phyloP scores from a whole-genome alignment of 1,284 basidiomycete species.

The Cryptococcus sp. region DNA sequence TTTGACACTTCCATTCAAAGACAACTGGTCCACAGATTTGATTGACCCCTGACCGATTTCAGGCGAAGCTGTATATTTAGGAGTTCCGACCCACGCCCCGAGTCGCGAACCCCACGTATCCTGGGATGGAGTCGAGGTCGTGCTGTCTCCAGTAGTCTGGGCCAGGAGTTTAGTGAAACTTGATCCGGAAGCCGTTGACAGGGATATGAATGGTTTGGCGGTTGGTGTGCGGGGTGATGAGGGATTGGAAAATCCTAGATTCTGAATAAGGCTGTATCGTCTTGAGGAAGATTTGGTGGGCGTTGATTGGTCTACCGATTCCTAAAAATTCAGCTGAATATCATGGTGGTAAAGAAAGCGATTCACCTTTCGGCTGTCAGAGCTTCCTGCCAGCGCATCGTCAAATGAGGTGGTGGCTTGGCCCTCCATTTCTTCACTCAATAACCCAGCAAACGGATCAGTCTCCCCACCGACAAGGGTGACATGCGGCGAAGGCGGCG shows the following conservation, averaged over 20 bases:
- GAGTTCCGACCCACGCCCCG: background rate
- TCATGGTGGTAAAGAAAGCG: too few species aligned
- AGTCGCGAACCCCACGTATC: constrained; percentile 61
- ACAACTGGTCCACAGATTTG: background rate
- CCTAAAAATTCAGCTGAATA: too few species aligned
- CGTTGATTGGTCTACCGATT: too few species aligned
- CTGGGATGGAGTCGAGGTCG: background rate
- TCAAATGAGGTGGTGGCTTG: too few species aligned
- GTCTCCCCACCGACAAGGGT: constrained; percentile 1
- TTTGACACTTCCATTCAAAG: constrained; percentile 12
- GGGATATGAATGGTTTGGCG: constrained; percentile 56
- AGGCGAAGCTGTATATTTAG: background rate
- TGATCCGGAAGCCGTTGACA: constrained; percentile 30
- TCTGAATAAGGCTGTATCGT: too few species aligned
- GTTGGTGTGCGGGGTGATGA: constrained; percentile 22
- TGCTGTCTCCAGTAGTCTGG: constrained; percentile 16
- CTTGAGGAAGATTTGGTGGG: too few species aligned
- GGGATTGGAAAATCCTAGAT: too few species aligned
- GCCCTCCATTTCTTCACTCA: too few species aligned
- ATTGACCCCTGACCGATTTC: too few species aligned
- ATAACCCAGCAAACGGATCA: too few species aligned
- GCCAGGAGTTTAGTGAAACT: constrained; percentile 12
- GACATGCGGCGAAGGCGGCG: constrained; percentile 18
- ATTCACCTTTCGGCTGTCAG: too few species aligned
- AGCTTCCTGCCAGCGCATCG: too few species aligned